Conservation (phyloP, 805 yeast genomes). For the Monosporozyma aerobia region DNA sequence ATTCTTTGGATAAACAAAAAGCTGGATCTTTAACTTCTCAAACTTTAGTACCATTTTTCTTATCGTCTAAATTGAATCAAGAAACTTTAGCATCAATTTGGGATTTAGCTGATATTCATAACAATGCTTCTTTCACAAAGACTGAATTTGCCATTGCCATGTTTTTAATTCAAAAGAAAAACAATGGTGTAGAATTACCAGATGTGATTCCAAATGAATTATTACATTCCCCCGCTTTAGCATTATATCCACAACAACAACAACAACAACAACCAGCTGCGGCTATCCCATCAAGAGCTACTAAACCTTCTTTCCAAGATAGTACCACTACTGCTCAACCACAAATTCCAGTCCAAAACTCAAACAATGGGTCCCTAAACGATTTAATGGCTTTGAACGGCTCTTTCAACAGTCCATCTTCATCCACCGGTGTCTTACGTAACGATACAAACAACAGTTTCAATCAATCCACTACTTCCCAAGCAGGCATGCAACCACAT, state of each 20-base stretch:
- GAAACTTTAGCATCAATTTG: constrained; percentile 81
- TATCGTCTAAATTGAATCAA: constrained; percentile 79
- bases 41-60: constrained; percentile 80
- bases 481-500: constrained; percentile 13
- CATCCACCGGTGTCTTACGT: background rate
- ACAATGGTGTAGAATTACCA: constrained; percentile 74
- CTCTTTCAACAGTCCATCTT: constrained; percentile 38
- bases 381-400: constrained; percentile 57
- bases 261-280: constrained; percentile 7
- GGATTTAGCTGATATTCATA: constrained; percentile 89
- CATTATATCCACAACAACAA: constrained; percentile 14
- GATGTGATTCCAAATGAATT: constrained; percentile 63
- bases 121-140: constrained; percentile 70
- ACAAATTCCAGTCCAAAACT: constrained; percentile 10
- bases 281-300: constrained; percentile 24
- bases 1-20: constrained; percentile 58
- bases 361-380: constrained; percentile 44
- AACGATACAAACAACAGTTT: constrained; percentile 9
- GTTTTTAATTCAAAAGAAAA: constrained; percentile 78
- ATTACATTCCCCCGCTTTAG: constrained; percentile 31
- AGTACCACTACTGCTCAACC: constrained; percentile 4
- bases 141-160: constrained; percentile 88
- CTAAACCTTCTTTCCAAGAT: constrained; percentile 29
- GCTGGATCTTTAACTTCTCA: constrained; percentile 60
- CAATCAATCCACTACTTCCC: background rate